Evolutionary conservation across 176 grass and related monocot genomes (phyloP), one percentile per base, ranked within the genome.

Genomic region (Hsuehochloa calcarea): DNA sequence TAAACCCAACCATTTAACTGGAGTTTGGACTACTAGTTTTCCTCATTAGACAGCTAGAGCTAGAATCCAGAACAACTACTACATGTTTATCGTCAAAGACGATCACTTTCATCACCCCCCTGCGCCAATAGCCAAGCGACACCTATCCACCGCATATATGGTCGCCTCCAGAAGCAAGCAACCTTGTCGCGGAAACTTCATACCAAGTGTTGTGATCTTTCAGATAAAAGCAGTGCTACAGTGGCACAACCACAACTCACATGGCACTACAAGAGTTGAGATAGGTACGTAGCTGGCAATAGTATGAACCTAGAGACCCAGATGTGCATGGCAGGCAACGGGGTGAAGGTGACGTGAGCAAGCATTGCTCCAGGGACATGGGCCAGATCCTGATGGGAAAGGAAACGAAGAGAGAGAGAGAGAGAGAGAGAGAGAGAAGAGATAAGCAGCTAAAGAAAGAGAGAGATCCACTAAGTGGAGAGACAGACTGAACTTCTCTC

Each of bases 361-460:
- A 82, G 77, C 72, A 84, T 77, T 84, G 80, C 77, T 62, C 73
- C 77, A 82, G 81, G 55, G 68, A 88, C 76, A 90, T 82, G 87
- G 90, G 60, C 78, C 73, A 74, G 44, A 41, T 89, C 25, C 34
- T 70, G 78, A 86, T 82, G 64, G 84, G 66, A 89, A 92, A 85
- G 71, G 62, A 17, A 1, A 14, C 80, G 75, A 46, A 63, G 40
- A 85, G 59, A 72, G 55, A 64, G 43, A 68, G n/a, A 89, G n/a
- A n/a, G n/a, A 63, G 40, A 85, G 59, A 72, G 55, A 64, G 43
- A 68, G n/a, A 89, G n/a, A 70, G 69, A 90, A 76, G 92, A 88
- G 91, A 88, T 83, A 82, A 90, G 82, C 86, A 65, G 77, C 65
- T 55, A 77, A 52, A 87, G 52, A 56, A 3, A 56, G 16, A 68